Base-by-base conservation (phyloP, 805 yeast genomes). In the Yarrowia sp. region DNA sequence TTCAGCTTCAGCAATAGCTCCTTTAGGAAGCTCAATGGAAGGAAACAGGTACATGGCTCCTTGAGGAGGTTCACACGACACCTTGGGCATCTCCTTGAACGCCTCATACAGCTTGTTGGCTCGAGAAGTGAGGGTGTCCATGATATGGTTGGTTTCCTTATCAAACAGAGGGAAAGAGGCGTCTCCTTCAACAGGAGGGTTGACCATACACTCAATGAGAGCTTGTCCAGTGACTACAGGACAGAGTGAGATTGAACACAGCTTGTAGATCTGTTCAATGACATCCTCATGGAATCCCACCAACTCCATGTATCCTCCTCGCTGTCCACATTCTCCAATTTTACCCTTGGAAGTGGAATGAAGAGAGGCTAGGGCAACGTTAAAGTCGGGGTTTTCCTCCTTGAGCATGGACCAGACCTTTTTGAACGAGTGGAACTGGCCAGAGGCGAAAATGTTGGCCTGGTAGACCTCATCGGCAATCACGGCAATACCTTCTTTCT, bases 31-130 rank as follows among this genome's bases (percentile, higher is more conserved):
- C 38, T 83, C 75, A 66, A 95, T 77, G 68, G 79, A 82, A 51
- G 99, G 99, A 85, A 91, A 95, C 67, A 95, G 80, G 77, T 95
- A 95, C 99, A 95, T 93, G 45, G 99, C 98, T 69, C 99, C 99
- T 79, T 88, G 85, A 48, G 99, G 98, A 69, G 84, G 84, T 77
- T 90, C 91, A 76, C 98, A 92, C 31, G 83, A 77, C 57, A 95
- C 88, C 68, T 93, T 96, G 67, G 88, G 89, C 89, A 95, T 84
- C 42, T 81, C 74, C 64, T 80, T 76, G 78, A 95, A 93, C 0
- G 97, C 89, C 15, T 83, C 76, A 73, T 84, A 88, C 60, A 95
- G 80, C 57, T 79, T 75, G 11, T 77, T 72, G 14, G 98, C 87
- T 72, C 98, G 86, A 36, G 77, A 71, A 66, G 80, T 76, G 68